Evolutionary conservation across 257 asterid genomes (phyloP).

Genomic region (Jaltomata sinuosa): DNA sequence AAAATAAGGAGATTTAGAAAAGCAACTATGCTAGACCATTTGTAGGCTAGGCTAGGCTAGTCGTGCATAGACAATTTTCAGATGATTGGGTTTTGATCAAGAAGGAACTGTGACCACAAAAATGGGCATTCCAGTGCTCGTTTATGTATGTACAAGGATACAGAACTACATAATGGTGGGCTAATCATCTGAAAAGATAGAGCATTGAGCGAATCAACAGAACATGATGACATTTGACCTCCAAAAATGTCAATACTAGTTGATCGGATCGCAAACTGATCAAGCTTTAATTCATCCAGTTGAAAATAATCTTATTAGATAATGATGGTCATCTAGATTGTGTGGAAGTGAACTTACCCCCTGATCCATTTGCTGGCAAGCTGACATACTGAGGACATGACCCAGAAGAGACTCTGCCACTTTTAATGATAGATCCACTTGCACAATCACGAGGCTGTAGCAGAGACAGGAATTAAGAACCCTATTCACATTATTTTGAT

Average conservation of each 20-base stretch:
- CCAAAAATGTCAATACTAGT: background rate
- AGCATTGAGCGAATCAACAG: background rate
- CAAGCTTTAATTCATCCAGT: background rate
- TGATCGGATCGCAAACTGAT: background rate
- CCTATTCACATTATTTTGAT: background rate
- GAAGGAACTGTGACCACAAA: background rate
- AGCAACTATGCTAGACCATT: background rate
- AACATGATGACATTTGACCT: background rate
- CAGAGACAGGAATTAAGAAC: conserved; percentile 8
- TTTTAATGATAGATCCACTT: conserved; percentile 21
- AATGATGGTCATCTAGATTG: background rate
- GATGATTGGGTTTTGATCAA: background rate
- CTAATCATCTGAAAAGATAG: background rate
- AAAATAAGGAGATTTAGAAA: background rate
- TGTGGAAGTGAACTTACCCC: conserved; percentile 29
- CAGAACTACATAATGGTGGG: background rate
- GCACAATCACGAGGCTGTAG: conserved; percentile 85
- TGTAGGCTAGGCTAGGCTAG: background rate
- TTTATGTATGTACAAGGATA: background rate
- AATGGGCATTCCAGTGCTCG: background rate
- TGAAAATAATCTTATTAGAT: background rate
- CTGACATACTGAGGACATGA: conserved; percentile 67
- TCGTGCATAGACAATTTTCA: background rate
- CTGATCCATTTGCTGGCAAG: conserved; percentile 48
- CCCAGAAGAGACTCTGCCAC: conserved; percentile 23